Conservation (phyloP, 148 eudicot species). For the Chenopodium berlandieri region DNA sequence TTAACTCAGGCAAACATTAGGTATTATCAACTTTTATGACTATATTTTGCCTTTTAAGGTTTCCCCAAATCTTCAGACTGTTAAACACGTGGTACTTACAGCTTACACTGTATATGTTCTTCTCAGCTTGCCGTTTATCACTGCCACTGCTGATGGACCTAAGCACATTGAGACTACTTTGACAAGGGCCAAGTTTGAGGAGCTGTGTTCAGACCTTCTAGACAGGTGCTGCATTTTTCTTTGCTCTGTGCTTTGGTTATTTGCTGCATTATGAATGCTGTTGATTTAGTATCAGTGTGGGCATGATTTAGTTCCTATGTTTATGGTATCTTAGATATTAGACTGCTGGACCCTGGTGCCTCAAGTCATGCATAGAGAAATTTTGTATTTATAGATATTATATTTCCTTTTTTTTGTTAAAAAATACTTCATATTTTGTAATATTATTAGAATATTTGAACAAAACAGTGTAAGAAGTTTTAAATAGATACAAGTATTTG, state of each 20-base stretch:
- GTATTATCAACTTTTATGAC: conserved; percentile 28
- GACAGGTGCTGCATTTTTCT: conserved; percentile 57
- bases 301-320: too few relatives aligned
- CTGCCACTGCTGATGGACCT: conserved; percentile 98
- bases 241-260: neutral
- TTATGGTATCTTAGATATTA: neutral
- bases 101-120: conserved; percentile 10
- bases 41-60: neutral
- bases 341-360: neutral
- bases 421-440: too few relatives aligned
- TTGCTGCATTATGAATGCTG: neutral
- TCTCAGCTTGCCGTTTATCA: conserved; percentile 84
- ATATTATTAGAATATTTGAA: too few relatives aligned
- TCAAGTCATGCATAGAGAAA: neutral
- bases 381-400: too few relatives aligned
- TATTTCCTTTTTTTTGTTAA: too few relatives aligned
- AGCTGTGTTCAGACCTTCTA: conserved; percentile 85
- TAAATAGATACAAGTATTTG: too few relatives aligned
- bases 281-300: neutral
- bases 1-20: conserved; percentile 90
- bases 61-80: neutral
- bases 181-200: conserved; percentile 96
- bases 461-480: too few relatives aligned
- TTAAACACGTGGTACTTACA: conserved; percentile 6
- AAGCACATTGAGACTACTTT: conserved; percentile 92